Conservation (phyloP, 768 basidiomycete species). For the Termitomyces sp. region DNA sequence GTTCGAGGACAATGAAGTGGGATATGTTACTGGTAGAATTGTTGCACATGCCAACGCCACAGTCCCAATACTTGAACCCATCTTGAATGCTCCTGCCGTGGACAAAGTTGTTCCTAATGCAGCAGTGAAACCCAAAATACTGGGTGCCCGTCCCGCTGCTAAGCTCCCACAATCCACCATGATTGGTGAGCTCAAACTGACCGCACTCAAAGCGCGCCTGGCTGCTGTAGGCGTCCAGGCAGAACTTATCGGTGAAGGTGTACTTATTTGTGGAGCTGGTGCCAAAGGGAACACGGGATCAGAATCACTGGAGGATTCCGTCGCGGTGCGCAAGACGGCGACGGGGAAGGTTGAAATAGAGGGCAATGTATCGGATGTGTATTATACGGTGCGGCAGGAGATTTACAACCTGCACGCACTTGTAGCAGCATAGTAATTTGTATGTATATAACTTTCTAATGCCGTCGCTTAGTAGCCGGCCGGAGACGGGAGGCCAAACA, state of each 20-base stretch:
- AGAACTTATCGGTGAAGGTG: slow-evolving; percentile 96
- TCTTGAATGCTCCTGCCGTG: slow-evolving; percentile 26
- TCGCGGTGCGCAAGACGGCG: slow-evolving; percentile 85
- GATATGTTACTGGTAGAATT: slow-evolving; percentile 87
- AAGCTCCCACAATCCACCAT: slow-evolving; percentile 85
- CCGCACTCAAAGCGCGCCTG: slow-evolving; percentile 79
- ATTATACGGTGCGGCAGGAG: slow-evolving; percentile 84
- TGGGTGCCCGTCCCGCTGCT: slow-evolving; percentile 63
- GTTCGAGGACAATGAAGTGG: slow-evolving; percentile 99
- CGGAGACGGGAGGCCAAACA: slow-evolving; percentile 19
- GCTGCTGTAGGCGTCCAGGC: slow-evolving; percentile 75
- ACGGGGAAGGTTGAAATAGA: slow-evolving; percentile 86
- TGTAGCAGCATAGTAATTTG: slow-evolving; percentile 53
- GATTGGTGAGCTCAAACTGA: slow-evolving; percentile 96
- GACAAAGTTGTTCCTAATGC: slow-evolving; percentile 18
- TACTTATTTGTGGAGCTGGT: slow-evolving; percentile 77
- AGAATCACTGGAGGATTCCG: slow-evolving; percentile 56
- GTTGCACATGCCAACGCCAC: slow-evolving; percentile 80
- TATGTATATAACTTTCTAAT: neutral
- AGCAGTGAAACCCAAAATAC: slow-evolving; percentile 32
- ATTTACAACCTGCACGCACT: slow-evolving; percentile 90
- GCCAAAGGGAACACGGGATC: slow-evolving; percentile 37
- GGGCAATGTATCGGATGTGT: slow-evolving; percentile 83
- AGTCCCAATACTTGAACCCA: slow-evolving; percentile 82
- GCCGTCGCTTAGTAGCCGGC: slow-evolving; percentile 17